phyloP scores from a whole-genome alignment of 1,284 basidiomycete species.

The Boletus mariae region DNA sequence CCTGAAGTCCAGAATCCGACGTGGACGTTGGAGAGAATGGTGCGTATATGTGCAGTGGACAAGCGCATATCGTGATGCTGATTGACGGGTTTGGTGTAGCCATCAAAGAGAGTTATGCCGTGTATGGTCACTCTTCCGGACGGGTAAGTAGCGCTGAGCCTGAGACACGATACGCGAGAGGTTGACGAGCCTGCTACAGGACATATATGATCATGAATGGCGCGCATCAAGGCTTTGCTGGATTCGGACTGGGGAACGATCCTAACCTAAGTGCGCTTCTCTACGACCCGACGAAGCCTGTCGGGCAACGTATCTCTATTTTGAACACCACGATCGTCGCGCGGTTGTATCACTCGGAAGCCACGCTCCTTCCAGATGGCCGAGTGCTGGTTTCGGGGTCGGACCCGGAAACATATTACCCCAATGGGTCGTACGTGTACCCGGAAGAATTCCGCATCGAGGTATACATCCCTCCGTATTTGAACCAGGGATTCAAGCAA shows the following conservation, averaged over 20 bases:
- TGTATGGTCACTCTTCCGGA: constrained; percentile 69
- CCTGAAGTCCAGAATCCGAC: constrained; percentile 56
- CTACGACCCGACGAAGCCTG: constrained; percentile 52
- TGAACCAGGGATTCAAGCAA: constrained; percentile 53
- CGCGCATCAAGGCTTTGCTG: constrained; percentile 60
- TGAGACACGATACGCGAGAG: not conserved
- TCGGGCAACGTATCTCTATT: constrained; percentile 63
- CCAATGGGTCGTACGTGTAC: constrained; percentile 38
- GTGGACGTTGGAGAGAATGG: constrained; percentile 75
- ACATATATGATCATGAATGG: constrained; percentile 74
- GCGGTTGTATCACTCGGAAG: constrained; percentile 80
- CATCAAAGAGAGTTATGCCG: constrained; percentile 70
- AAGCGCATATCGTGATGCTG: not conserved
- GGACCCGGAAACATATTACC: constrained; percentile 56
- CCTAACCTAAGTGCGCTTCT: constrained; percentile 65
- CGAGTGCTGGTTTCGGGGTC: constrained; percentile 71
- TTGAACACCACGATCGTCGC: constrained; percentile 70
- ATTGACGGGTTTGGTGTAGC: constrained; percentile 39
- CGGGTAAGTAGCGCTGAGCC: constrained; percentile 15
- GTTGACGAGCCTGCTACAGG: constrained; percentile 36
- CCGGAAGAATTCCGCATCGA: constrained; percentile 74
- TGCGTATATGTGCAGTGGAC: constrained; percentile 27
- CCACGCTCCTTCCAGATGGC: constrained; percentile 63
- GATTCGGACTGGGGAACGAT: constrained; percentile 63
- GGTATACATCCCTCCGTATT: constrained; percentile 73